Evolutionary conservation across 2,329 filamentous ascomycete species (phyloP).

Genomic region (Diaporthe sp.): DNA sequence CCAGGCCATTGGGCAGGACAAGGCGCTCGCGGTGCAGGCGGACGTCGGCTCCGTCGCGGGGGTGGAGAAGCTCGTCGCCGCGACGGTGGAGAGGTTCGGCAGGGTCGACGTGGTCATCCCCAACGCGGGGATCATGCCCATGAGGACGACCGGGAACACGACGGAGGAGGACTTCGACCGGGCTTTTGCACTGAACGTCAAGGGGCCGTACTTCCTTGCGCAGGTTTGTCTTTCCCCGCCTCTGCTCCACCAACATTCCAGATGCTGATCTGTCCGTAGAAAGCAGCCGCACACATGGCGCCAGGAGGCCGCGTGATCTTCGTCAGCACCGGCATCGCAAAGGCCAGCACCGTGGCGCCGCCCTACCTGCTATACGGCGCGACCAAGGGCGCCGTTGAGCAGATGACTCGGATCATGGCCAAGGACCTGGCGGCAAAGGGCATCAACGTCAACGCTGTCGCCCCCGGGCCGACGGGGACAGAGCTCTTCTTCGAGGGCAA

Average conservation of each 20-base stretch:
- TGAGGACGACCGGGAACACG: conserved; percentile 63
- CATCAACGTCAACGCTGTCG: conserved; percentile 62
- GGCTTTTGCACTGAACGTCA: conserved; percentile 67
- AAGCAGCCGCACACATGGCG: conserved; percentile 65
- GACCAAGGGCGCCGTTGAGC: conserved; percentile 72
- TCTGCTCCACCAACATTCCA: fast-evolving
- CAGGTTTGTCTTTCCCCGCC: conserved; percentile 49
- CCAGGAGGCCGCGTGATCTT: conserved; percentile 65
- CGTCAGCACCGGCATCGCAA: conserved; percentile 60
- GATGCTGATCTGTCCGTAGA: conserved; percentile 50
- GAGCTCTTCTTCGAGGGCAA: conserved; percentile 69
- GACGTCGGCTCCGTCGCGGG: conserved; percentile 63
- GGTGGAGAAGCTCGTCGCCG: conserved; percentile 63
- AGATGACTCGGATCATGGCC: conserved; percentile 67
- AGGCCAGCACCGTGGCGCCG: conserved; percentile 56
- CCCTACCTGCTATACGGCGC: conserved; percentile 66
- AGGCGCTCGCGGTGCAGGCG: conserved; percentile 68
- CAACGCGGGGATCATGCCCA: conserved; percentile 67
- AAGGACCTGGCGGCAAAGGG: conserved; percentile 68
- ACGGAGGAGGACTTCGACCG: conserved; percentile 66
- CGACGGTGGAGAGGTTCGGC: conserved; percentile 63
- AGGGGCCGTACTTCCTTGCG: conserved; percentile 68
- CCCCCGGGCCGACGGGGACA: conserved; percentile 64
- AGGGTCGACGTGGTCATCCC: conserved; percentile 72
- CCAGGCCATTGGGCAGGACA: conserved; percentile 59